phyloP scores from a whole-genome alignment of 352 stramenopile genomes.

The Thraustochytrium striatum region DNA sequence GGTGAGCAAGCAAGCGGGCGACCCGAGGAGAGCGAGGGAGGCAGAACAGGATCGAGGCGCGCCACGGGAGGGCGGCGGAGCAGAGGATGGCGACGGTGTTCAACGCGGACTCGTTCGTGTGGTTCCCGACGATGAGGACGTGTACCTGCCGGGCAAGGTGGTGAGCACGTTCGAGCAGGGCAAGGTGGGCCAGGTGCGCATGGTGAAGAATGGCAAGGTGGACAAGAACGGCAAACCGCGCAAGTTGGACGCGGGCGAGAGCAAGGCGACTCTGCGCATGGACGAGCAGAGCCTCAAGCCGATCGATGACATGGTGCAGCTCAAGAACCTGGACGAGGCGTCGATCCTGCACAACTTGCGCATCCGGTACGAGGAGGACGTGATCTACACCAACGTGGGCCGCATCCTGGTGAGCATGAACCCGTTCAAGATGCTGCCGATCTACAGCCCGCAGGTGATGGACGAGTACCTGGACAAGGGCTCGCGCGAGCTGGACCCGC shows the following conservation, averaged over 20 bases:
- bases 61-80: too few relatives aligned
- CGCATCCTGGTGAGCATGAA: slow-evolving; percentile 56
- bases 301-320: slow-evolving; percentile 56
- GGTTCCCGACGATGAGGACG: slow-evolving; percentile 46
- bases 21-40: too few relatives aligned
- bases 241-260: neutral
- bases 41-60: neutral
- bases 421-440: slow-evolving; percentile 53
- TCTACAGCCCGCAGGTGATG: slow-evolving; percentile 51
- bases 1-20: neutral
- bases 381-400: slow-evolving; percentile 53
- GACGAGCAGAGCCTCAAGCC: slow-evolving; percentile 45
- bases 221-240: neutral
- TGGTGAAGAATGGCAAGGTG: slow-evolving; percentile 9
- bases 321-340: slow-evolving; percentile 62
- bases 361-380: slow-evolving; percentile 50
- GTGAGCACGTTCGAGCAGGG: slow-evolving; percentile 46
- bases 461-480: slow-evolving; percentile 37
- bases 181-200: slow-evolving; percentile 28
- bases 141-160: slow-evolving; percentile 43
- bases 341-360: slow-evolving; percentile 57
- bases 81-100: slow-evolving; percentile 29
- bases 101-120: slow-evolving; percentile 41
- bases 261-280: slow-evolving; percentile 28
- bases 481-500: slow-evolving; percentile 67